These are phyloP conservation scores for Tolypocladium ophioglossoides DNA, from an alignment of 2,329 filamentous ascomycete genomes.

Conservation along the genomic window DNA sequence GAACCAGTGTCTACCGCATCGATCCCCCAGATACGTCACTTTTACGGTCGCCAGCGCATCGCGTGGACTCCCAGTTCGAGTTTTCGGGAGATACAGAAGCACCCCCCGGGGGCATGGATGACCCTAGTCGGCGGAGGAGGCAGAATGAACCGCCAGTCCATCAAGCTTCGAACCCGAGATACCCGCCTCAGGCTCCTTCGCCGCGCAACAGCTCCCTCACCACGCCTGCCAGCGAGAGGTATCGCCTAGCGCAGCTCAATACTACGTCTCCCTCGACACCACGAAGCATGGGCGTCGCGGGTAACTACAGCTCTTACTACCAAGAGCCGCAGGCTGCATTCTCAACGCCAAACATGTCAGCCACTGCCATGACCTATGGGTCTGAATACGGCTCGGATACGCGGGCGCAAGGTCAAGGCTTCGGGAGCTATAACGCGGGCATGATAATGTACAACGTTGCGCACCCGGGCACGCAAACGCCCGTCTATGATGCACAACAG, in stretches of 20 bases:
- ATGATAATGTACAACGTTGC: conserved; percentile 73
- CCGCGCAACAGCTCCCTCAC: conserved; percentile 28
- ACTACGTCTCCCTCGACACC: conserved; percentile 32
- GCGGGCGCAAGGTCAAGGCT: conserved; percentile 43
- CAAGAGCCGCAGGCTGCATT: conserved; percentile 41
- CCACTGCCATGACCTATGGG: conserved; percentile 45
- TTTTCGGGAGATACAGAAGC: conserved; percentile 36
- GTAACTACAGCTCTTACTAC: conserved; percentile 50
- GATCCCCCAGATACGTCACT: background rate
- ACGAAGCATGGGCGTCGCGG: conserved; percentile 43
- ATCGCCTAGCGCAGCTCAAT: conserved; percentile 39
- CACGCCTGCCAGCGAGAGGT: conserved; percentile 26
- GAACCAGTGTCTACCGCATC: background rate
- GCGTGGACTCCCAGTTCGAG: conserved; percentile 49
- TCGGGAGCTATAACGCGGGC: conserved; percentile 48
- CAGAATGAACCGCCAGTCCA: conserved; percentile 63
- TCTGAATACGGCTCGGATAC: conserved; percentile 55
- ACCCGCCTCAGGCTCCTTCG: conserved; percentile 37
- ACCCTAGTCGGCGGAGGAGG: conserved; percentile 61
- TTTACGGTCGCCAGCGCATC: conserved; percentile 26
- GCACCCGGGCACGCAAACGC: conserved; percentile 47
- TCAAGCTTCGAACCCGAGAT: conserved; percentile 45
- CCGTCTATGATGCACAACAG: conserved; percentile 67
- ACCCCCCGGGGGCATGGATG: conserved; percentile 61
- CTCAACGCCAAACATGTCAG: conserved; percentile 46